phyloP scores from a whole-genome alignment of 495 filamentous ascomycete species.

The Entonaema liquescens region DNA sequence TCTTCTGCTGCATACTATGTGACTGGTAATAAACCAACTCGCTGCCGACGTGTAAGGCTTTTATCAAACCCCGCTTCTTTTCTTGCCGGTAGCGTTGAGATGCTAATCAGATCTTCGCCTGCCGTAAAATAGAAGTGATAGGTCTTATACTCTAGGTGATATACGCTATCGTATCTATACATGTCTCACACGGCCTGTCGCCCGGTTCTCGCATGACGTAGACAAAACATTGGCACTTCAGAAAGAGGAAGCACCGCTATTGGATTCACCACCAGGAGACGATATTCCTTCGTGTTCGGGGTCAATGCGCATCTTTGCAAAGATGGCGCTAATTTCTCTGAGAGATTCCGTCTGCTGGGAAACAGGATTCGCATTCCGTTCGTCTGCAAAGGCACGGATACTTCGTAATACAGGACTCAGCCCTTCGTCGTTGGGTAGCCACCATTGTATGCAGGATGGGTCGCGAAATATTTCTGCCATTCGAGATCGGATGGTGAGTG shows the following conservation, averaged over 20 bases:
- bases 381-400: conserved; percentile 79
- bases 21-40: conserved; percentile 18
- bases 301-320: conserved; percentile 58
- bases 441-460: conserved; percentile 77
- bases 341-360: conserved; percentile 73
- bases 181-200: background rate
- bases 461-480: conserved; percentile 78
- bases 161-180: background rate
- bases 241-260: conserved; percentile 31
- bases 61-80: conserved; percentile 14
- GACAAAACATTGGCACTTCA: background rate
- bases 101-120: background rate
- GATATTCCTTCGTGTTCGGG: conserved; percentile 30
- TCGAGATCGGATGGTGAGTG: conserved; percentile 72
- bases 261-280: conserved; percentile 36
- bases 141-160: background rate
- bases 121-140: background rate
- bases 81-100: background rate
- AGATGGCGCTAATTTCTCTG: conserved; percentile 78
- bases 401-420: conserved; percentile 74
- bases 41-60: conserved; percentile 5
- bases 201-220: background rate
- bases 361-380: conserved; percentile 68
- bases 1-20: conserved; percentile 23
- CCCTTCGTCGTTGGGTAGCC: conserved; percentile 84